These are phyloP conservation scores for Neonectria magnoliae DNA, from an alignment of 2,329 filamentous ascomycete genomes.

Conservation along the genomic window DNA sequence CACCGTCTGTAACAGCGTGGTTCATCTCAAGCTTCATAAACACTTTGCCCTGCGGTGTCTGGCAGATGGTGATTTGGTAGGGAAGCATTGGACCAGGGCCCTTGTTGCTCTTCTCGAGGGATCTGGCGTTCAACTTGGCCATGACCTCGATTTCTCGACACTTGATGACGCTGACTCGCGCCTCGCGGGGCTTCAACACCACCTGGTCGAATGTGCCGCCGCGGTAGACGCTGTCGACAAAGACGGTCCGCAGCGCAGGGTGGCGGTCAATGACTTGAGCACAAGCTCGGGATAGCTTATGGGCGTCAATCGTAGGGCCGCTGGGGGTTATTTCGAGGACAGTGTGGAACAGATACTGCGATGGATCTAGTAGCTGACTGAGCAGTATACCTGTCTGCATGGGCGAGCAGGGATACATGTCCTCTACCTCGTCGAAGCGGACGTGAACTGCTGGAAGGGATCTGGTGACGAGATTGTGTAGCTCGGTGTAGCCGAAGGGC, in stretches of 20 bases:
- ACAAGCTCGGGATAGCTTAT: slow-evolving; percentile 25
- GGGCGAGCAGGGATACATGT: slow-evolving; percentile 52
- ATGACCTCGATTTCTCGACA: slow-evolving; percentile 40
- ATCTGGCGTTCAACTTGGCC: slow-evolving; percentile 31
- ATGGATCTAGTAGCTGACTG: slow-evolving; percentile 43
- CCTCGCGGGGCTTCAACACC: slow-evolving; percentile 34
- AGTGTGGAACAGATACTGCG: slow-evolving; percentile 31
- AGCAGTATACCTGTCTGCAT: slow-evolving; percentile 51
- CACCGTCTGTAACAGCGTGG: slow-evolving; percentile 49
- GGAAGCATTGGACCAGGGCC: slow-evolving; percentile 27
- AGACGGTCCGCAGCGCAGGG: slow-evolving; percentile 45
- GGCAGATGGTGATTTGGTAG: slow-evolving; percentile 40
- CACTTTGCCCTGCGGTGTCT: slow-evolving; percentile 2
- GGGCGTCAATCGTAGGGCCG: slow-evolving; percentile 3
- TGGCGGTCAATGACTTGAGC: slow-evolving; percentile 41
- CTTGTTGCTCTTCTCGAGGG: slow-evolving; percentile 29
- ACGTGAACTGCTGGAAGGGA: slow-evolving; percentile 33
- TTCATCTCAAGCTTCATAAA: slow-evolving; percentile 46
- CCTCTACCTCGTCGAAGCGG: slow-evolving; percentile 38
- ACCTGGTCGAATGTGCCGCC: slow-evolving; percentile 44
- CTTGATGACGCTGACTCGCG: slow-evolving; percentile 15
- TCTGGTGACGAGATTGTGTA: slow-evolving; percentile 37
- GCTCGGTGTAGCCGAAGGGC: slow-evolving; percentile 42
- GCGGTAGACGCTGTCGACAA: slow-evolving; percentile 41
- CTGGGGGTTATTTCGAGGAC: slow-evolving; percentile 22